These are phyloP conservation scores for Penicillium sp. DNA, from an alignment of 2,329 filamentous ascomycete species.

Conservation along the genomic window DNA sequence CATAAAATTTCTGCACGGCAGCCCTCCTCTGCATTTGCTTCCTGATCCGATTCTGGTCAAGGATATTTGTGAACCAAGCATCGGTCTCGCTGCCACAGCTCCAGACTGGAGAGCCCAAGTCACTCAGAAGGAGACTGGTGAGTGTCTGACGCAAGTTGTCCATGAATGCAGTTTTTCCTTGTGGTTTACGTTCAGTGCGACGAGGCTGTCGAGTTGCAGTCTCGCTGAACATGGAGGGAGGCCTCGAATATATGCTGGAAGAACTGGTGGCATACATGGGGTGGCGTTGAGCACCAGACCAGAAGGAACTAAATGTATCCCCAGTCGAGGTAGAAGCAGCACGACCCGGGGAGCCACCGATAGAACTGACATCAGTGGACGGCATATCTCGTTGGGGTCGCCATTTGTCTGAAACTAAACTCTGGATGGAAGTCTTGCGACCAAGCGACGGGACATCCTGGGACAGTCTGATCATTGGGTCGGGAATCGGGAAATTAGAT, in stretches of 20 bases:
- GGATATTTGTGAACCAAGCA: conserved; percentile 67
- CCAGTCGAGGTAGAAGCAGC: conserved; percentile 70
- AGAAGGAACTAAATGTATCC: conserved; percentile 78
- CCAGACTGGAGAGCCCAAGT: conserved; percentile 83
- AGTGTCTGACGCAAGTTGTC: conserved; percentile 74
- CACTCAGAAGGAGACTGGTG: conserved; percentile 82
- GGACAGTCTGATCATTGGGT: conserved; percentile 30
- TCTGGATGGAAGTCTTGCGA: conserved; percentile 67
- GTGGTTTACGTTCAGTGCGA: conserved; percentile 42
- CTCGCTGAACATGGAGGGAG: conserved; percentile 44
- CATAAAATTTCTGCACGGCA: conserved; percentile 39
- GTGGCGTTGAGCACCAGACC: conserved; percentile 78
- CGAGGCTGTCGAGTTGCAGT: conserved; percentile 32
- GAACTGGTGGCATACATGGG: conserved; percentile 63
- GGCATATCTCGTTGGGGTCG: conserved; percentile 58
- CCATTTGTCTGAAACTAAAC: conserved; percentile 68
- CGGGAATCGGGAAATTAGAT: conserved; percentile 28
- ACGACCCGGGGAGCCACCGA: conserved; percentile 60
- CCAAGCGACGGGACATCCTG: conserved; percentile 37
- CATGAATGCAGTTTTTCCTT: conserved; percentile 78
- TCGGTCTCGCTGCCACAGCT: conserved; percentile 92
- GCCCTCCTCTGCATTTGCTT: conserved; percentile 41
- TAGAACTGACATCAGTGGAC: conserved; percentile 60
- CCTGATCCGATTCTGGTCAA: conserved; percentile 51
- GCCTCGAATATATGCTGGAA: conserved; percentile 55